A percentile compares a stretch with the other conserved stretches of the same genome.
phyloP scores from a whole-genome alignment of 192 early-diverging fungal species.

The Podila clonocystis region DNA sequence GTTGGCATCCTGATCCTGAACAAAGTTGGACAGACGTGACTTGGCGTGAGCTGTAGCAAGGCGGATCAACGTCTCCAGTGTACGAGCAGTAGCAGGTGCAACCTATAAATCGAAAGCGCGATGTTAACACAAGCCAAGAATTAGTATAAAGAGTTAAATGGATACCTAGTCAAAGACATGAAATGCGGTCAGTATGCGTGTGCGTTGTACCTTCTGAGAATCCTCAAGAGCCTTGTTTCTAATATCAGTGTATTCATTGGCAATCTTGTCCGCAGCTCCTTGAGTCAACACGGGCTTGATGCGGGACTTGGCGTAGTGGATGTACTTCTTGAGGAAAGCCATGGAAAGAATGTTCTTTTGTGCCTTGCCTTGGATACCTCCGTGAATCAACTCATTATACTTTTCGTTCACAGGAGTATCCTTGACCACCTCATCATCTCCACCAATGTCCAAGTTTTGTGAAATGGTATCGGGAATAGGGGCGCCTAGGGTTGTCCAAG shows the following conservation, averaged over 20 bases:
- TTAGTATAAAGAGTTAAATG: background rate
- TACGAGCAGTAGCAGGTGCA: conserved; percentile 97
- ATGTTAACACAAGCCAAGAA: background rate
- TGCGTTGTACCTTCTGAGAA: conserved; percentile 65
- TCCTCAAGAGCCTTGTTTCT: conserved; percentile 79
- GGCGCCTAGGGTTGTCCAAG: conserved; percentile 41
- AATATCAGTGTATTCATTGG: conserved; percentile 83
- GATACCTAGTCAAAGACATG: background rate
- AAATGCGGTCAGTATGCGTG: conserved; percentile 44
- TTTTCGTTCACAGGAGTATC: conserved; percentile 85
- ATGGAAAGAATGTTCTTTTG: conserved; percentile 73
- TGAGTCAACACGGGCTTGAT: conserved; percentile 84
- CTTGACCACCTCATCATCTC: conserved; percentile 61
- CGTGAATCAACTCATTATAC: conserved; percentile 85
- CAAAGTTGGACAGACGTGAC: conserved; percentile 80
- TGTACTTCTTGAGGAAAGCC: conserved; percentile 93
- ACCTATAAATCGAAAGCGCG: conserved; percentile 61
- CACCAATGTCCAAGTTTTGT: conserved; percentile 58
- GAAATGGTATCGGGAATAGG: conserved; percentile 57
- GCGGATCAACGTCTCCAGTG: conserved; percentile 97
- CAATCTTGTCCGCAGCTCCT: conserved; percentile 87
- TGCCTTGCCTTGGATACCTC: conserved; percentile 63
- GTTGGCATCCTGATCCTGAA: conserved; percentile 88
- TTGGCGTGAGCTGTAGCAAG: conserved; percentile 97
- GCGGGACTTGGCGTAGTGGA: conserved; percentile 92